phyloP scores from a whole-genome alignment of 2,329 filamentous ascomycete species.

The Microdochium bolleyi region DNA sequence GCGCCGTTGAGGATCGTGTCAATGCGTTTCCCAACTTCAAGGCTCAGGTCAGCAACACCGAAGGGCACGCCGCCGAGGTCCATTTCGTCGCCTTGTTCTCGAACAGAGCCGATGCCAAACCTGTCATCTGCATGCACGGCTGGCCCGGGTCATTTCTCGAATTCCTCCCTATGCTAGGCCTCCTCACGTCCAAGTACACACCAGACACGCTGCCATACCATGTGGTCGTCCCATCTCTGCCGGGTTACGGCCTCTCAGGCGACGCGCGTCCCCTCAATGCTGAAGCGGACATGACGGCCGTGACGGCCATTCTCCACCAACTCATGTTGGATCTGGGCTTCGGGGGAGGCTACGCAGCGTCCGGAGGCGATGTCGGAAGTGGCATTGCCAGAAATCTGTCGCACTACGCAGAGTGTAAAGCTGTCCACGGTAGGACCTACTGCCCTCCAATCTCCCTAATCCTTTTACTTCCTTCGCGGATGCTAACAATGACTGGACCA shows the following conservation, averaged over 20 bases:
- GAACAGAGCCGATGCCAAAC: conserved; percentile 35
- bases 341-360: not conserved
- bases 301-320: conserved; percentile 5
- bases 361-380: not conserved
- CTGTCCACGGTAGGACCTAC: not conserved
- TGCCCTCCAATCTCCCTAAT: not conserved
- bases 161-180: conserved; percentile 40
- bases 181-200: conserved; percentile 37
- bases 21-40: conserved; percentile 42
- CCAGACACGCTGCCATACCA: conserved; percentile 44
- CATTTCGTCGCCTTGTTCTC: conserved; percentile 50
- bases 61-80: conserved; percentile 23
- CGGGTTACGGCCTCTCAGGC: conserved; percentile 32
- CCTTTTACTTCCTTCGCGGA: not conserved
- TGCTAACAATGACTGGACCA: not conserved
- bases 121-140: conserved; percentile 43
- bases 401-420: not conserved
- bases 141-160: conserved; percentile 48
- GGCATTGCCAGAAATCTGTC: not conserved
- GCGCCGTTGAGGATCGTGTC: conserved; percentile 22
- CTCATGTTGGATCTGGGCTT: not conserved
- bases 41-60: conserved; percentile 24
- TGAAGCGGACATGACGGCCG: not conserved
- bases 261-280: not conserved
- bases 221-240: conserved; percentile 44